These are phyloP conservation scores for Babesia caballi DNA, from an alignment of 169 alveolate species.

Conservation along the genomic window DNA sequence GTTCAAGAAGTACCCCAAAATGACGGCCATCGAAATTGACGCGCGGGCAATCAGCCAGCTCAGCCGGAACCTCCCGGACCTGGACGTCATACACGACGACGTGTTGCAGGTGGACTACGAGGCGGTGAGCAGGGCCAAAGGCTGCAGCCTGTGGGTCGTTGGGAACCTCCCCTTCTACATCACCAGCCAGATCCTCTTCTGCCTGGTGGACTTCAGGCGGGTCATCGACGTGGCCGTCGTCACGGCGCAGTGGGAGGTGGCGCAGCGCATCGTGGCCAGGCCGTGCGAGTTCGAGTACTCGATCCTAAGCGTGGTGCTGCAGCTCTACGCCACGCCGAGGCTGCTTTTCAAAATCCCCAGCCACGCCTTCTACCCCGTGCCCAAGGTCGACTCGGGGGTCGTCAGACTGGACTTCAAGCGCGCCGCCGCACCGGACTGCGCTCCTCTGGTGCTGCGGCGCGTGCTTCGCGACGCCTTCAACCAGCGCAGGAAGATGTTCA, in stretches of 20 bases:
- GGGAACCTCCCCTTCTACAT: conserved; percentile 83
- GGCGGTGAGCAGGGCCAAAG: conserved; percentile 62
- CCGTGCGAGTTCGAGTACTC: conserved; percentile 68
- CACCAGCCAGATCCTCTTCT: conserved; percentile 80
- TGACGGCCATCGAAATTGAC: conserved; percentile 81
- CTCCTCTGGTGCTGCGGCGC: conserved; percentile 65
- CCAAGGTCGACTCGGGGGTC: conserved; percentile 77
- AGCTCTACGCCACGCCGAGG: conserved; percentile 63
- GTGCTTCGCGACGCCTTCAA: conserved; percentile 63
- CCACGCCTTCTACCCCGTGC: conserved; percentile 76
- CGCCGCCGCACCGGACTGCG: conserved; percentile 36
- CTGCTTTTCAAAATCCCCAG: conserved; percentile 76
- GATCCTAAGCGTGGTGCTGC: conserved; percentile 71
- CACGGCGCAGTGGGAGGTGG: conserved; percentile 81
- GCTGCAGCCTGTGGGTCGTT: conserved; percentile 67
- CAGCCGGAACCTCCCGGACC: conserved; percentile 76
- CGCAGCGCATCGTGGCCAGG: conserved; percentile 73
- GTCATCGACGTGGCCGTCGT: conserved; percentile 79
- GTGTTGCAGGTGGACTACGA: conserved; percentile 81
- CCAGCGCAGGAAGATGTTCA: conserved; percentile 70
- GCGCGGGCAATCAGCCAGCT: conserved; percentile 78
- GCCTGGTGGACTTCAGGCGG: conserved; percentile 74
- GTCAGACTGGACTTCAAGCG: conserved; percentile 61
- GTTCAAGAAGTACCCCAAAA: conserved; percentile 66
- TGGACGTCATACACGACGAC: conserved; percentile 80